Evolutionary conservation across 2,329 filamentous ascomycete genomes (phyloP).

Genomic region (Colletotrichum coccodes): DNA sequence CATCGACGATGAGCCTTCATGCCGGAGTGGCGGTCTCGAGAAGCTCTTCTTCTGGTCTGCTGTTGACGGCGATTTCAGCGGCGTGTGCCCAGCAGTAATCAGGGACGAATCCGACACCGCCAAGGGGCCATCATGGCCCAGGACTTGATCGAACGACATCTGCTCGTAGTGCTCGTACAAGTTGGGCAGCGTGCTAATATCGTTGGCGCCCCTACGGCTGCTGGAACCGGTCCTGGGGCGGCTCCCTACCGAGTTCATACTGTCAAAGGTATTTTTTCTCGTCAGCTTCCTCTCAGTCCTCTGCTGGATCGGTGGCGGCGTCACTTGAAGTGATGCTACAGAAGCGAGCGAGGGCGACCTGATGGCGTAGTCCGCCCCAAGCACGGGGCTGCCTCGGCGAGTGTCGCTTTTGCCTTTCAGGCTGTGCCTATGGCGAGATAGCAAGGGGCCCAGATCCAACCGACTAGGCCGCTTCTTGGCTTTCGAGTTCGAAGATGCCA

Average conservation of each 20-base stretch:
- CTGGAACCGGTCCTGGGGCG: constrained; percentile 30
- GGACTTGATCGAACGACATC: constrained; percentile 59
- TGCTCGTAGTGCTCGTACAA: constrained; percentile 70
- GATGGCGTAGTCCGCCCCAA: constrained; percentile 49
- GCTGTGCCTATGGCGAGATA: constrained; percentile 43
- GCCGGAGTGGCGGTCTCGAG: constrained; percentile 9
- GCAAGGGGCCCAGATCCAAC: constrained; percentile 59
- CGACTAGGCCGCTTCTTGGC: constrained; percentile 60
- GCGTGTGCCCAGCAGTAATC: neutral
- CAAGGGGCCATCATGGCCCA: constrained; percentile 34
- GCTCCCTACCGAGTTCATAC: constrained; percentile 1
- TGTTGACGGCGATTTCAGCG: constrained; percentile 22
- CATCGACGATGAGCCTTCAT: neutral
- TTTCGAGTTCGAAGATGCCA: constrained; percentile 37
- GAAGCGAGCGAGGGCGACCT: constrained; percentile 57
- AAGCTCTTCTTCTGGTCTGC: constrained; percentile 2
- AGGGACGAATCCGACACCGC: constrained; percentile 14
- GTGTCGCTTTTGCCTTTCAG: constrained; percentile 34
- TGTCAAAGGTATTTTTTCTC: constrained; percentile 47
- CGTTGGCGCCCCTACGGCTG: constrained; percentile 23
- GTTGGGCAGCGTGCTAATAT: constrained; percentile 54
- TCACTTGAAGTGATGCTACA: constrained; percentile 40
- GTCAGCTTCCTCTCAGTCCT: constrained; percentile 41
- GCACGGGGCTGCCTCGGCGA: constrained; percentile 33
- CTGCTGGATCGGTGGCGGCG: constrained; percentile 39